A percentile compares a stretch with the other conserved stretches of the same genome.
These are phyloP conservation scores for Fonsecaea nubica DNA, from an alignment of 2,329 filamentous ascomycete species.

Conservation along the genomic window DNA sequence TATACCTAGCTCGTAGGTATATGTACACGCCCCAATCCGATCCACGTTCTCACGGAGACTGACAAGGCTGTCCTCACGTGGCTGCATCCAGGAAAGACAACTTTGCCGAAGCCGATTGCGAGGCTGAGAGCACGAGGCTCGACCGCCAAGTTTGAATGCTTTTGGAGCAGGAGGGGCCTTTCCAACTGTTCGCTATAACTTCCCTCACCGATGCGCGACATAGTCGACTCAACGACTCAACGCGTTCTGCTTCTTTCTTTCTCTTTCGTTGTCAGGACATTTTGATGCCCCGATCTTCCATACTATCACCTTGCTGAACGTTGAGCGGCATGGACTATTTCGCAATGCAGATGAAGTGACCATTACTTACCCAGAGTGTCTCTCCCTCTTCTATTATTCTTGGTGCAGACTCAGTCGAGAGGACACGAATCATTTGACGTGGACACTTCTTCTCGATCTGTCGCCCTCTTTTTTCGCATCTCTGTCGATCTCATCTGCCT, in stretches of 20 bases:
- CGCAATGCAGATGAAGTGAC: slow-evolving; percentile 1
- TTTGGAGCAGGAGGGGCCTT: background rate
- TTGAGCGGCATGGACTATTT: slow-evolving; percentile 1
- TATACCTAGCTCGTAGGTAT: too few relatives aligned
- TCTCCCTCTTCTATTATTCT: background rate
- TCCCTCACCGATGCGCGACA: background rate
- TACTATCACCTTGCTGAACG: background rate
- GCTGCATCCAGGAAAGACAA: too few relatives aligned
- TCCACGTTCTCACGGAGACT: too few relatives aligned
- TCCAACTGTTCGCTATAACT: background rate
- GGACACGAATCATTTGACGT: background rate
- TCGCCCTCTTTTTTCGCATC: background rate
- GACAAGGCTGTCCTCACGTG: too few relatives aligned
- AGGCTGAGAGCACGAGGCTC: background rate
- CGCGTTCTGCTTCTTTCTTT: background rate
- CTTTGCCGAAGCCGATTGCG: background rate
- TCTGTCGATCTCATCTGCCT: background rate
- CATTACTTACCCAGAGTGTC: background rate
- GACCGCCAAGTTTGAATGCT: background rate
- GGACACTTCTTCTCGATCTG: background rate
- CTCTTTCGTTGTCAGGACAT: background rate
- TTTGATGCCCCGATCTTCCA: background rate
- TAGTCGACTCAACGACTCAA: background rate
- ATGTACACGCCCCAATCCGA: too few relatives aligned
- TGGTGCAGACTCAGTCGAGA: background rate